These are phyloP conservation scores for Fonsecaea nubica DNA, from an alignment of 2,329 filamentous ascomycete genomes.

Conservation along the genomic window DNA sequence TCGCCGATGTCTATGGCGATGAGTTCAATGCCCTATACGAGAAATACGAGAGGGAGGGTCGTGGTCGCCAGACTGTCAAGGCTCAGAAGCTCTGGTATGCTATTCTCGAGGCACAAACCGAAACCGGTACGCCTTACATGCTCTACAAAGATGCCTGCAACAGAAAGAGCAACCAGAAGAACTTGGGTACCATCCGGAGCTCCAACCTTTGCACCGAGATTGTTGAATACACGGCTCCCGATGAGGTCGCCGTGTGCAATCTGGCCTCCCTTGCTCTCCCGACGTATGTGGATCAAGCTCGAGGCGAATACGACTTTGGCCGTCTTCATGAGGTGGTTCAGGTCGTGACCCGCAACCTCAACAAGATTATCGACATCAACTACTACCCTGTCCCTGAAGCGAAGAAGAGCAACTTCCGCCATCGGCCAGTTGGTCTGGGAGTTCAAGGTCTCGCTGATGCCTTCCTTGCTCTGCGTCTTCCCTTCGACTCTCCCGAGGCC, in stretches of 20 bases:
- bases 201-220: constrained; percentile 99
- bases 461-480: constrained; percentile 94
- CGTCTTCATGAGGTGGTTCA: constrained; percentile 95
- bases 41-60: constrained; percentile 83
- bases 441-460: constrained; percentile 97
- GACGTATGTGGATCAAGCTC: constrained; percentile 84
- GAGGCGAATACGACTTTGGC: constrained; percentile 89
- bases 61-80: constrained; percentile 88
- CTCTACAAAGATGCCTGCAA: constrained; percentile 99
- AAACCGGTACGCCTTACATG: constrained; percentile 99
- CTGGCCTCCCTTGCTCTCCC: constrained; percentile 92
- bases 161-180: constrained; percentile 99
- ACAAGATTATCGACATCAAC: constrained; percentile 98
- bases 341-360: constrained; percentile 92
- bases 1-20: constrained; percentile 95
- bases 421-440: constrained; percentile 93
- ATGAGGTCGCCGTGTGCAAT: constrained; percentile 99
- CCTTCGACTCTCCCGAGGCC: constrained; percentile 95
- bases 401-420: constrained; percentile 93
- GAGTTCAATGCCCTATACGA: constrained; percentile 96
- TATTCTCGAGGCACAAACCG: constrained; percentile 95
- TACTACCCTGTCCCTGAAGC: constrained; percentile 97
- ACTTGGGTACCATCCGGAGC: constrained; percentile 95
- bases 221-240: constrained; percentile 93
- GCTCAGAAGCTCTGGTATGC: constrained; percentile 99